phyloP scores from a whole-genome alignment of 208 protist species.

The Naegleria gruberi region DNA sequence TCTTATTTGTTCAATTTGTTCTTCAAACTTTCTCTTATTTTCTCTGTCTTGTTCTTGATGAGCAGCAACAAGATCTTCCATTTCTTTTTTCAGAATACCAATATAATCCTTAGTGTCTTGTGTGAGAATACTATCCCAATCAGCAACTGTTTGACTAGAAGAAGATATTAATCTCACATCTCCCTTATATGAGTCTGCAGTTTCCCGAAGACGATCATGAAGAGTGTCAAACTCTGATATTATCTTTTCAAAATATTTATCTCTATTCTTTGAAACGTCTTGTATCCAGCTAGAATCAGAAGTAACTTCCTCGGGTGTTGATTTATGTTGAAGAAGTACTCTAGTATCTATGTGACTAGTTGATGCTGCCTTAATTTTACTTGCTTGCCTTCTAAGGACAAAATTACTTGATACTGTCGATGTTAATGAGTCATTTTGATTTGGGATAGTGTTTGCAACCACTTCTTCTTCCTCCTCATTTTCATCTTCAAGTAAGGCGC shows the following conservation, averaged over 20 bases:
- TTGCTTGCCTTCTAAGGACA: neutral
- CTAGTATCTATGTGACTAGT: neutral
- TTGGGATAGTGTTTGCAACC: too few species aligned
- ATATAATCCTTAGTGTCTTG: neutral
- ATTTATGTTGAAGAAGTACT: neutral
- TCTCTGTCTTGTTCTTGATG: neutral
- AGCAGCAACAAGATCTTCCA: neutral
- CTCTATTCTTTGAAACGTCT: neutral
- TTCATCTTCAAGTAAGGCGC: neutral
- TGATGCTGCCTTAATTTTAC: neutral
- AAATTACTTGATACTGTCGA: neutral
- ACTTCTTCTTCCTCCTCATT: neutral
- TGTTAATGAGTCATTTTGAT: neutral
- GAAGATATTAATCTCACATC: neutral
- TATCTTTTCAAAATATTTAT: neutral
- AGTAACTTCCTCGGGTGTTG: neutral
- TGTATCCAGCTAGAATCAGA: neutral
- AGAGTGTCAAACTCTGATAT: neutral
- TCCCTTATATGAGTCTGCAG: neutral
- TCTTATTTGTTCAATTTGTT: neutral
- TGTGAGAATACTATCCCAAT: neutral
- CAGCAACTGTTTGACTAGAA: neutral
- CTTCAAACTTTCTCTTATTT: neutral
- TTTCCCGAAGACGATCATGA: neutral
- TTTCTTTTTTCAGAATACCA: neutral